Evolutionary conservation across 495 filamentous ascomycete genomes (phyloP), one percentile per base, ranked within the genome.

Genomic region (Penicillium roqueforti): DNA sequence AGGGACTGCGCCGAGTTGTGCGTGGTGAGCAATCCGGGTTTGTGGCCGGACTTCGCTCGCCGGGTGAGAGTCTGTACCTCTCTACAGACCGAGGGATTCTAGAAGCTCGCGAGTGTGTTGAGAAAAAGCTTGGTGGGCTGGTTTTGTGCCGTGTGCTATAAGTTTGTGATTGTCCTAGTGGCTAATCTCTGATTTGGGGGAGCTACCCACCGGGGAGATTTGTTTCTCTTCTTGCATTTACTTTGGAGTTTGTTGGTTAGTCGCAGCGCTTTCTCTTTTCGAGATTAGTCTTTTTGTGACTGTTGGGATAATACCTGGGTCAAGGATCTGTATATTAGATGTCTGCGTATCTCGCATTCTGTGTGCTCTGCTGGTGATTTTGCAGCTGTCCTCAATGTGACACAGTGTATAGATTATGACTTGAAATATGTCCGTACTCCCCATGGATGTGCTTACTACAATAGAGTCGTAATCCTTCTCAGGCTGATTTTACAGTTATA

Each of bases 1-100:
- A 68, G 40, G 80, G 80, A 10, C 66, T 97, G 38, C 77, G 77
- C 20, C 66, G 69, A 31, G 71, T 98, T 6, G 74, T 85, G 22
- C 76, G 84, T 54, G 93, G 93, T 18, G 73, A 83, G 51, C 72
- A 80, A 31, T 76, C 78, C 6, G 78, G 80, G 2, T 80, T 80
- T 58, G 79, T 96, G 39, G 80, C 79, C 65, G 89, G 90, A 4
- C 57, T 97, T 61, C 85, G 78, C 53, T 80, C 78, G 28, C 78
- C 92, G 0, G 95, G 93, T 47, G 93, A 98, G 82, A 83, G 80
- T 64, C 62, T 97, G 61, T 92, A 91, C 67, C 58, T 97, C 50
- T 80, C 71, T 26, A 97, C 91, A 37, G 86, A 90, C 72, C 69
- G 71, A 47, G 93, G 93, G 9, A 79, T 96, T 16, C 60, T 97